Base-by-base conservation (phyloP, 805 yeast genomes). In the Candida anglica region DNA sequence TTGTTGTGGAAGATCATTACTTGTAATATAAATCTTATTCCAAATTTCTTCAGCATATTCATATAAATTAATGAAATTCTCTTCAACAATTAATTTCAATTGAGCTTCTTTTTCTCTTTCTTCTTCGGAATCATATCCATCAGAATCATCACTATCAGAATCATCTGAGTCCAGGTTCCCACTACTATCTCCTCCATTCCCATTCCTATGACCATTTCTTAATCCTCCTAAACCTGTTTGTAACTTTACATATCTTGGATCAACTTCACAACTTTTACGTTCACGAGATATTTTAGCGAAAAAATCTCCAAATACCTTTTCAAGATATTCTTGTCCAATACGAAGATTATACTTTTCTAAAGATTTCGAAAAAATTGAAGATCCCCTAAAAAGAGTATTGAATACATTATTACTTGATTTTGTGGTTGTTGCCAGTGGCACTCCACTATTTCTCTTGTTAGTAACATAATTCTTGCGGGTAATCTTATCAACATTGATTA, bases 291-390 rank as follows among this genome's bases (percentile, higher is more conserved):
- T 60, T 24, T 68, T 66, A 14, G 71, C 62, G 8, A 88, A 73
- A 41, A 86, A 76, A n/a, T 70, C 70, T 0, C 93, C 88, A 35
- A 91, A 69, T 3, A 85, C 77, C 43, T 73, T 73, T 37, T 81
- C 83, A 21, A 93, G 53, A 49, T 86, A 86, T 39, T 81, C 88
- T 39, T 76, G 81, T 1, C 98, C 98, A 14, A 82, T 68, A 47
- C 91, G 64, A 26, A 81, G 69, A 52, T 84, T 80, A 50, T 79
- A 87, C 39, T 75, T 69, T 48, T 91, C 98, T 35, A 89, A 54
- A 0, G 95, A 71, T 52, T 86, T 86, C 0, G 96, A 81, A 40
- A 93, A 67, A 4, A 91, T 69, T 1, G 95, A 79, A 37, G 86
- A 84, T 0, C 96, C 96, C 45, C 98, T 69, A 50, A 91, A 91